These are phyloP conservation scores for Alternaria arbusti DNA, from an alignment of 2,329 filamentous ascomycete species.

Conservation along the genomic window DNA sequence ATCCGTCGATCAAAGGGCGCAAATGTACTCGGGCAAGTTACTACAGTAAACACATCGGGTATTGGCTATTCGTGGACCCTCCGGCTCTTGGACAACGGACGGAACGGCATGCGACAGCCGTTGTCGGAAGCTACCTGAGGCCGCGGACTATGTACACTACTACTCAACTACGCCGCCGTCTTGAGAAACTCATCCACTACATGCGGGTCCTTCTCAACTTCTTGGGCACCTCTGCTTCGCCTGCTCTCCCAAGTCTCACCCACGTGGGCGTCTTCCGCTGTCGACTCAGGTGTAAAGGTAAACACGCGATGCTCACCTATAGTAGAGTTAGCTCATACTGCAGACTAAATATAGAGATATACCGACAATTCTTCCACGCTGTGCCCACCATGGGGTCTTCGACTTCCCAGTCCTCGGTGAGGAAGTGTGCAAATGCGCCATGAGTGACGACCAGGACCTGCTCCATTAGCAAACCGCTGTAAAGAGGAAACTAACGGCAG, in stretches of 20 bases:
- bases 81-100: background rate
- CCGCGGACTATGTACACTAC: background rate
- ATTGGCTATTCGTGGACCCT: background rate
- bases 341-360: background rate
- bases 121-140: background rate
- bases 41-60: background rate
- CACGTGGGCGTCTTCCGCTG: conserved; percentile 35
- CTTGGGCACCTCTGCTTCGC: conserved; percentile 20
- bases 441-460: conserved; percentile 81
- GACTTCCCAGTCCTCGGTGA: conserved; percentile 76
- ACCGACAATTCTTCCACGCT: conserved; percentile 43
- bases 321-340: background rate
- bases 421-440: conserved; percentile 82
- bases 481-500: background rate
- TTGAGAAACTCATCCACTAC: conserved; percentile 36
- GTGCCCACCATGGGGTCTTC: conserved; percentile 38
- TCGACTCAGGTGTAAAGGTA: conserved; percentile 34
- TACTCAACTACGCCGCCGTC: conserved; percentile 12
- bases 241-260: conserved; percentile 33
- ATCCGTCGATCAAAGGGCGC: background rate
- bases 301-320: conserved; percentile 42
- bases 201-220: conserved; percentile 34
- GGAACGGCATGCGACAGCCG: conserved; percentile 1
- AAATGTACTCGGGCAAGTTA: background rate
- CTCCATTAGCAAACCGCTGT: conserved; percentile 30